Base-by-base conservation (phyloP, 192 early-diverging fungal genomes). In the Coemansia sp. region DNA sequence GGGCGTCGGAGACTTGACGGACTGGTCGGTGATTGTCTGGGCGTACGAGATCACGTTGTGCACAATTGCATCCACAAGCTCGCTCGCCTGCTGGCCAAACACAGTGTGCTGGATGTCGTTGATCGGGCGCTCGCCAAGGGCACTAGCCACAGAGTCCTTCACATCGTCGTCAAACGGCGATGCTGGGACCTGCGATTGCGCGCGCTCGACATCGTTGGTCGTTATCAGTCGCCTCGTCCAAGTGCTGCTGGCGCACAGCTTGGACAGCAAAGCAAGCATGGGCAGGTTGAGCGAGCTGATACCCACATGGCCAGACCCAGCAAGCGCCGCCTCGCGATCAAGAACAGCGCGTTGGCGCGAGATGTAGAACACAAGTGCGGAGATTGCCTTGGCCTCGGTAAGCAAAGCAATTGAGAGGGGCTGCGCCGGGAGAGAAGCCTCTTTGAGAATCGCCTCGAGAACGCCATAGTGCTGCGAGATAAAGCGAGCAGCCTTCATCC, bases 401-500 rank as follows among this genome's bases (percentile, higher is more conserved):
- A 76, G 77, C 48, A 83, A 61, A 0, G 67, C 72, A 35, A 76
- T 62, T 2, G 73, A 63, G 20, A 84, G 66, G 42, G 69, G 62
- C 8, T 65, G 46, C 5, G 74, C 43, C 0, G 80, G 64, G 5
- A 65, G 36, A 2, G 80, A 67, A 10, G 42, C 69, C 42, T 81
- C 71, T 40, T 72, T 69, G 11, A 82, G 50, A 40, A 81, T 52
- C 13, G 70, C 71, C 67, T 85, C 76, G 4, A 79, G 66, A 11
- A 68, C 71, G 34, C 66, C 59, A 33, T 70, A 67, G 67, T 79
- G 75, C 73, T 81, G 76, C 64, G 76, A 63, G 14, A 68, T 63
- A 66, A 70, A 76, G 25, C 71, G 72, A 63, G 78, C 63, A 25
- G 71, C 61, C 76, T 83, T 80, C 71, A 72, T 74, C 75, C 76